Conservation (phyloP, 306 rosid species). For the Ziziphus jujuba region DNA sequence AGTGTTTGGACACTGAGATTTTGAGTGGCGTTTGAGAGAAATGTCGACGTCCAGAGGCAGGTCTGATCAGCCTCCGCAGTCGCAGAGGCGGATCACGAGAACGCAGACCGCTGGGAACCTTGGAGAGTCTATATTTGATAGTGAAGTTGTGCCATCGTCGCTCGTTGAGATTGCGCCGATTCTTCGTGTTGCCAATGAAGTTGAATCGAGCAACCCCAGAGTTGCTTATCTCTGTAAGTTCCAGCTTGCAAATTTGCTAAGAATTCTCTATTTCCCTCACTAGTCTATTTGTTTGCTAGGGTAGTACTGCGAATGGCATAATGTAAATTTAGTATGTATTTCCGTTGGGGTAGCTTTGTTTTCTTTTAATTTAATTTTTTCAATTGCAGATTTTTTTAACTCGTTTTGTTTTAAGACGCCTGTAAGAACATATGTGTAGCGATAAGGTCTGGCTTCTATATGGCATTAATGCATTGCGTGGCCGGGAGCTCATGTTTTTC, state of each 20-base stretch:
- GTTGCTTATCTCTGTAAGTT: constrained; percentile 95
- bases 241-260: not conserved
- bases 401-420: no score
- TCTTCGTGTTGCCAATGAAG: constrained; percentile 98
- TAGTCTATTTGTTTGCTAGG: not conserved
- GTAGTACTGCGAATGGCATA: no score
- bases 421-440: no score
- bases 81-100: constrained; percentile 79
- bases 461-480: no score
- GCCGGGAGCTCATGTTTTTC: no score
- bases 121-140: constrained; percentile 79
- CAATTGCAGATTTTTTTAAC: no score
- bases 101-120: constrained; percentile 93
- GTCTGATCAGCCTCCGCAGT: constrained; percentile 55
- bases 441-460: no score
- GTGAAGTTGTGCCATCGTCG: constrained; percentile 96
- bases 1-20: constrained; percentile 20
- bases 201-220: constrained; percentile 84
- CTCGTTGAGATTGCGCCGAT: constrained; percentile 89
- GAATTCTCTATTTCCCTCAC: not conserved
- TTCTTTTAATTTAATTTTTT: no score
- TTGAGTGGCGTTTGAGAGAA: constrained; percentile 25
- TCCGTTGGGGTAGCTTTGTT: no score
- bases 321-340: no score
- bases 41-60: constrained; percentile 69